Conservation (phyloP, 1,139 yeast species). For the Protomyces macrosporus region DNA sequence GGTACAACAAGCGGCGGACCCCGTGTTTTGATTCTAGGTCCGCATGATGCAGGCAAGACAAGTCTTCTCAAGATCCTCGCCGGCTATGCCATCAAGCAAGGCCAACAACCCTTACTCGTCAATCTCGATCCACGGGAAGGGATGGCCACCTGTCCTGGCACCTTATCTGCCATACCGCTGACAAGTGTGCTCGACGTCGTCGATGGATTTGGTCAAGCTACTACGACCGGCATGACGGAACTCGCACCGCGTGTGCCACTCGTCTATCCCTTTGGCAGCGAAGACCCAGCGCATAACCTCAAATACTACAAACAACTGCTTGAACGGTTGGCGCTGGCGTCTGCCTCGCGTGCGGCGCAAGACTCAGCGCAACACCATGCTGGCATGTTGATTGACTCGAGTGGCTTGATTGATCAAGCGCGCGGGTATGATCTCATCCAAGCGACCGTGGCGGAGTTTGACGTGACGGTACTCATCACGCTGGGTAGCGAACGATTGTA, state of each 20-base stretch:
- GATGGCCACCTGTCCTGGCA: slow-evolving; percentile 55
- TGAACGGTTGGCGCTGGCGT: slow-evolving; percentile 55
- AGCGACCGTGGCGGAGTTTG: slow-evolving; percentile 57
- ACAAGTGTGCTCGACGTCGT: slow-evolving; percentile 78
- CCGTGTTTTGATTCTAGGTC: slow-evolving; percentile 68
- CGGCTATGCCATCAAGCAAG: slow-evolving; percentile 71
- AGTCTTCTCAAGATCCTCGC: slow-evolving; percentile 61
- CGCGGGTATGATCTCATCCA: slow-evolving; percentile 49
- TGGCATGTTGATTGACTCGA: slow-evolving; percentile 80
- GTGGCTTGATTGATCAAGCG: slow-evolving; percentile 51
- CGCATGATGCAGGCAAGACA: slow-evolving; percentile 70
- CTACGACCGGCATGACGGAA: slow-evolving; percentile 85
- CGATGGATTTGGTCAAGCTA: slow-evolving; percentile 70
- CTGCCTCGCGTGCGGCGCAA: slow-evolving; percentile 57
- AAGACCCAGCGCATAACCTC: slow-evolving; percentile 53
- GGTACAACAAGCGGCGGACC: slow-evolving; percentile 43
- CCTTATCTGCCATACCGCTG: slow-evolving; percentile 75
- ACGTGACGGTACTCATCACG: slow-evolving; percentile 42
- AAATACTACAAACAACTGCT: slow-evolving; percentile 56
- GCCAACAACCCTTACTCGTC: slow-evolving; percentile 62
- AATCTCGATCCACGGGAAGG: slow-evolving; percentile 71
- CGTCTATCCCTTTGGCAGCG: slow-evolving; percentile 74
- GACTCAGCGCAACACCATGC: slow-evolving; percentile 37
- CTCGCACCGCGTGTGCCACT: slow-evolving; percentile 69
- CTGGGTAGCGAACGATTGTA: slow-evolving; percentile 50